A percentile compares a stretch with the other conserved stretches of the same genome.
phyloP scores from a whole-genome alignment of 306 rosid species.

The Ceratonia siliqua region DNA sequence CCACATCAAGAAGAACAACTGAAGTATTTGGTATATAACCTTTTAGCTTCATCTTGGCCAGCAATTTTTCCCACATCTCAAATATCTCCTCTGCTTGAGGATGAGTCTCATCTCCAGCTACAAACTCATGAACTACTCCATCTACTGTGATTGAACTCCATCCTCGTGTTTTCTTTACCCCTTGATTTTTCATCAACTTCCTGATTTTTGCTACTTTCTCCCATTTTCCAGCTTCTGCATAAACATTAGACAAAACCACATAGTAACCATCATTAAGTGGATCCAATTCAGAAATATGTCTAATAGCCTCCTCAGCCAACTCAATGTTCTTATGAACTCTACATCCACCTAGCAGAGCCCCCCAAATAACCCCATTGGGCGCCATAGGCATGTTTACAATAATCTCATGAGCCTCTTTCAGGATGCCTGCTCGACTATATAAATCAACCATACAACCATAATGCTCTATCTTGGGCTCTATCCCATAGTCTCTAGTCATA shows the following conservation, averaged over 20 bases:
- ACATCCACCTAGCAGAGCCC: slow-evolving; percentile 61
- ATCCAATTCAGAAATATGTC: slow-evolving; percentile 44
- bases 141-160: slow-evolving; percentile 55
- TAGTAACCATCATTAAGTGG: slow-evolving; percentile 55
- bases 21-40: slow-evolving; percentile 65
- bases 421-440: slow-evolving; percentile 53
- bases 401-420: slow-evolving; percentile 54
- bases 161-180: slow-evolving; percentile 49
- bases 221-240: slow-evolving; percentile 54
- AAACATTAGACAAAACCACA: slow-evolving; percentile 49
- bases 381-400: slow-evolving; percentile 54
- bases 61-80: slow-evolving; percentile 49
- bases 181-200: slow-evolving; percentile 50
- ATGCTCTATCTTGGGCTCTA: slow-evolving; percentile 56
- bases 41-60: slow-evolving; percentile 41
- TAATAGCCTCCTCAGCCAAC: slow-evolving; percentile 55
- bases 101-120: slow-evolving; percentile 57
- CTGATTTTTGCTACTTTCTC: slow-evolving; percentile 43
- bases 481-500: slow-evolving; percentile 52
- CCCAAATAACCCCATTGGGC: slow-evolving; percentile 58
- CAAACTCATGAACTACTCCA: slow-evolving; percentile 49
- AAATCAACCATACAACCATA: slow-evolving; percentile 66
- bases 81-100: slow-evolving; percentile 48
- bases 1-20: slow-evolving; percentile 53
- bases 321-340: slow-evolving; percentile 53